These are phyloP conservation scores for Fonsecaea monophora DNA, from an alignment of 2,329 filamentous ascomycete genomes.

Conservation along the genomic window DNA sequence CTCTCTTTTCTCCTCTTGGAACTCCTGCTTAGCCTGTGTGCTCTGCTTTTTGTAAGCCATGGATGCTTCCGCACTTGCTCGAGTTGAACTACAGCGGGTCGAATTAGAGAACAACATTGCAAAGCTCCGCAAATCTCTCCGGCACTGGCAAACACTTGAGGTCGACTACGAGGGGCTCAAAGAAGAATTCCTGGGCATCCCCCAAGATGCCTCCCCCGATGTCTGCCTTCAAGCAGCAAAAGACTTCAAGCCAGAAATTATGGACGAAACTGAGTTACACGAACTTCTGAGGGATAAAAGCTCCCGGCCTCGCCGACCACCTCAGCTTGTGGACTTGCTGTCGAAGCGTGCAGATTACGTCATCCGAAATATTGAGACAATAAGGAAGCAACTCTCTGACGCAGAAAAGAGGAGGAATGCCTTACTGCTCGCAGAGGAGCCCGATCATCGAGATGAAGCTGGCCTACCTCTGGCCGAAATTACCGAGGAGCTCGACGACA, in stretches of 20 bases:
- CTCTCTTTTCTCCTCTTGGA: not conserved
- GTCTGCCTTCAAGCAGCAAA: conserved; percentile 59
- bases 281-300: conserved; percentile 57
- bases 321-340: conserved; percentile 71
- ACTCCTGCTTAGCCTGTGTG: not conserved
- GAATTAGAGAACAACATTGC: conserved; percentile 77
- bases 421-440: conserved; percentile 65
- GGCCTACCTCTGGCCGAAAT: conserved; percentile 87
- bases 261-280: conserved; percentile 61
- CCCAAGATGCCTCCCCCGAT: conserved; percentile 56
- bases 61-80: conserved; percentile 62
- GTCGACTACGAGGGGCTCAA: conserved; percentile 89
- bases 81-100: conserved; percentile 76
- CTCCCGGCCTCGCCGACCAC: conserved; percentile 56
- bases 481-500: conserved; percentile 86
- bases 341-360: conserved; percentile 87
- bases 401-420: conserved; percentile 74
- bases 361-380: conserved; percentile 74
- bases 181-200: conserved; percentile 73
- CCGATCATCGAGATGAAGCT: conserved; percentile 69
- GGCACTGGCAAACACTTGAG: conserved; percentile 90
- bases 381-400: conserved; percentile 74
- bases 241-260: conserved; percentile 54
- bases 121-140: conserved; percentile 75
- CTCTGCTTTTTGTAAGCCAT: conserved; percentile 29